Percentiles rank a stretch among this genome's conserved stretches.
These are phyloP conservation scores for Saccharum spontaneum DNA, from an alignment of 176 grass and related monocot species.

Conservation along the genomic window DNA sequence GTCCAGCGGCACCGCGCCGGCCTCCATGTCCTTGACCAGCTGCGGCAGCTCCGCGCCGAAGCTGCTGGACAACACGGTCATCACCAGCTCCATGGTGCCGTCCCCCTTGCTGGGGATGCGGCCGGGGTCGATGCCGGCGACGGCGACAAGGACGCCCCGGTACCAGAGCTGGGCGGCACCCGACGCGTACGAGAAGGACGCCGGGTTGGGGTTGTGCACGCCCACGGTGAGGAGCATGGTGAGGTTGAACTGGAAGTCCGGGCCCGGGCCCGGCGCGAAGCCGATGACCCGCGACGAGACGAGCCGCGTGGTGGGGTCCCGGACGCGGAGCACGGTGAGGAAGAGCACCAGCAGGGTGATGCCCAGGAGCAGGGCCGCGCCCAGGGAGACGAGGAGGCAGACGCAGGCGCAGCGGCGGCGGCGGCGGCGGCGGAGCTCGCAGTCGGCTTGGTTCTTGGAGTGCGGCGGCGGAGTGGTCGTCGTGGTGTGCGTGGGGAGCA, in stretches of 20 bases:
- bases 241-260: constrained; percentile 50
- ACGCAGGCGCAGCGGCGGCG: constrained; percentile 1
- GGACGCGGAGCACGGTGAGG: constrained; percentile 67
- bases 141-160: constrained; percentile 42
- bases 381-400: constrained; percentile 31
- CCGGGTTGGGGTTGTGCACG: constrained; percentile 74
- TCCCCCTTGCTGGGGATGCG: constrained; percentile 48
- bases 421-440: neutral
- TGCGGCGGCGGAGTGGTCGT: neutral
- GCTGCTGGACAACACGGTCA: constrained; percentile 41
- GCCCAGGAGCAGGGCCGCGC: constrained; percentile 35
- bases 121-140: constrained; percentile 44
- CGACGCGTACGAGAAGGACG: constrained; percentile 50
- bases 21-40: constrained; percentile 33
- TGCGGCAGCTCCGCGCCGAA: constrained; percentile 3
- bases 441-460: neutral
- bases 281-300: constrained; percentile 48
- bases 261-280: constrained; percentile 16
- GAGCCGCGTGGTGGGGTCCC: constrained; percentile 51
- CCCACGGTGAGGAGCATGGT: constrained; percentile 55
- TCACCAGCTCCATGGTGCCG: constrained; percentile 16
- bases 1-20: constrained; percentile 40
- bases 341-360: constrained; percentile 49
- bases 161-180: constrained; percentile 49
- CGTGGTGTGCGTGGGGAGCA: neutral